A percentile compares a stretch with the other conserved stretches of the same genome.
These are phyloP conservation scores for Linnemannia schmuckeri DNA, from an alignment of 192 early-diverging fungal genomes.

Conservation along the genomic window DNA sequence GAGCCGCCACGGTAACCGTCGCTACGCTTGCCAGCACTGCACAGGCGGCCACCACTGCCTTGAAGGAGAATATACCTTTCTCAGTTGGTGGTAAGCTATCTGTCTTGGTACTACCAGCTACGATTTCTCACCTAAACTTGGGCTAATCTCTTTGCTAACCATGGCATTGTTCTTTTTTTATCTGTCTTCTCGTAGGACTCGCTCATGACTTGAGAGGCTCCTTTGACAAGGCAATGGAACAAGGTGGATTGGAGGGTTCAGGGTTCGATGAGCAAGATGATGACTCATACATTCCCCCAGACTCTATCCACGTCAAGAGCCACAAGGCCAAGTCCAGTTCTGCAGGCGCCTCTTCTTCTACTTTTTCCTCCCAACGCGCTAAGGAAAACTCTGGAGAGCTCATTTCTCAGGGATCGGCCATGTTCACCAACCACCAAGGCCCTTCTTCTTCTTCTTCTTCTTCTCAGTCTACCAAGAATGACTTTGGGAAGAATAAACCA, in stretches of 20 bases:
- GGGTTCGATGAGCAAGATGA: slow-evolving; percentile 9
- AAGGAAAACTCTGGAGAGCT: background rate
- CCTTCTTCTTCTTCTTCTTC: background rate
- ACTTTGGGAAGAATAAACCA: background rate
- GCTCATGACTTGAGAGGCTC: background rate
- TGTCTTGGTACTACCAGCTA: background rate
- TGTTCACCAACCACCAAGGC: too few relatives aligned
- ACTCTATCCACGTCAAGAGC: background rate
- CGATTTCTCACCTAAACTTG: background rate
- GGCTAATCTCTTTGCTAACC: too few relatives aligned
- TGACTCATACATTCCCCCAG: too few relatives aligned
- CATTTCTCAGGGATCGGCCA: background rate
- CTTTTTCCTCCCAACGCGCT: background rate
- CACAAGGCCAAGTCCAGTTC: background rate
- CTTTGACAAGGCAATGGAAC: slow-evolving; percentile 13
- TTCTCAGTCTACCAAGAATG: background rate
- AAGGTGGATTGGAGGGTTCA: slow-evolving; percentile 14
- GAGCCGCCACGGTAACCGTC: slow-evolving; percentile 14
- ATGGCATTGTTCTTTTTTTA: too few relatives aligned
- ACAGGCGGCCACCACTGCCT: background rate
- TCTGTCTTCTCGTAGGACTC: background rate
- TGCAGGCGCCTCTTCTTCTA: background rate
- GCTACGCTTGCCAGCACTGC: slow-evolving; percentile 14
- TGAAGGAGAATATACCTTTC: slow-evolving; percentile 14
- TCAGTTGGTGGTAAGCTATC: slow-evolving; percentile 9